Base-by-base conservation (phyloP, 2,329 filamentous ascomycete genomes). In the Lachnellula cervina region DNA sequence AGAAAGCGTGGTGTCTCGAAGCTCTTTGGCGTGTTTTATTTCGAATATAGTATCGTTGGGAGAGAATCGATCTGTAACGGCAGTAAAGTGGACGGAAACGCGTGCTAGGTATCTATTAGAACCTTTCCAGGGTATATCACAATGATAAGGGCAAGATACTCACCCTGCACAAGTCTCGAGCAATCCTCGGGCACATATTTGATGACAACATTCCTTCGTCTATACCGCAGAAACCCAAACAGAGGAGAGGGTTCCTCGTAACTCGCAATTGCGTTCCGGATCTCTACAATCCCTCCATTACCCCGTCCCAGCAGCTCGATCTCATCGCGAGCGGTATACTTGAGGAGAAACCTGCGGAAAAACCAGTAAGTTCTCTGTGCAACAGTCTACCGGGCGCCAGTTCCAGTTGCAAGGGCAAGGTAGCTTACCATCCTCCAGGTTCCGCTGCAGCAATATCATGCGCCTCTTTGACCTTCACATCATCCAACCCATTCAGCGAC, bases 401-500 rank as follows among this genome's bases (percentile, higher is more conserved):
- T 32, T 32, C 28, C 28, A 32, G 28, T 32, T 32, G 28, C 28
- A 35, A 52, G 38, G 51, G 52, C 43, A 47, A 37, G 44, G 14
- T 55, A 55, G 54, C 64, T 65, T 61, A 97, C 94, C 94, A 99
- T 87, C 91, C 92, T 77, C 91, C 92, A 56, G 90, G 84, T 74
- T 97, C 94, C 58, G 82, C 82, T 66, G 86, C 78, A 55, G 90
- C 89, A 66, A 83, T 78, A 70, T 92, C 88, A 74, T 96, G 87
- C 68, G 92, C 91, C 76, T 95, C 90, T 74, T 86, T 83, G 74
- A 99, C 82, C 70, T 84, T 82, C 65, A 81, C 77, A 76, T 84
- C 82, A 77, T 97, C 92, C 75, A 97, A 80, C 63, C 94, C 94
- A 84, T 96, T 96, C 74, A 97, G 80, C 79, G 93, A 97, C 93